phyloP scores from a whole-genome alignment of 139 green algal genomes.

The Pleodorina starrii region DNA sequence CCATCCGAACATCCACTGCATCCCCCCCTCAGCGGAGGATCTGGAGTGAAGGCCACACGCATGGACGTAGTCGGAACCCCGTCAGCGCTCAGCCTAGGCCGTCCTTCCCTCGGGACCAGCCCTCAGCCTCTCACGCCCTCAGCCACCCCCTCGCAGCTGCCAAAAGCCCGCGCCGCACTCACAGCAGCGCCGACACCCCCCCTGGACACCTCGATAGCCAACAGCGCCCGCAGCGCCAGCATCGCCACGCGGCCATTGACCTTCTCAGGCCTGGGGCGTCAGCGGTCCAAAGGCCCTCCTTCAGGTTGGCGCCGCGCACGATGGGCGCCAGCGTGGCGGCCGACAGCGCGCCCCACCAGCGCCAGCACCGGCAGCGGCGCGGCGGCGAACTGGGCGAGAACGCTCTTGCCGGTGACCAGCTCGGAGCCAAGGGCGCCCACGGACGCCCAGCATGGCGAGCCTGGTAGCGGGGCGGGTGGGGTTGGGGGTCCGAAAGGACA shows the following conservation, averaged over 20 bases:
- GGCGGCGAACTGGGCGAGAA: neutral
- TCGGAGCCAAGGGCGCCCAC: neutral
- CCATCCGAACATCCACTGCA: too few relatives aligned
- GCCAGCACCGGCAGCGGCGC: too few relatives aligned
- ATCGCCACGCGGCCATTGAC: conserved; percentile 36
- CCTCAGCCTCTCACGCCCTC: too few relatives aligned
- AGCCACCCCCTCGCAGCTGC: too few relatives aligned
- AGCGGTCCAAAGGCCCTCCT: conserved; percentile 26
- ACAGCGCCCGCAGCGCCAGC: neutral
- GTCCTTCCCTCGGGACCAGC: too few relatives aligned
- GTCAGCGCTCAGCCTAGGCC: too few relatives aligned
- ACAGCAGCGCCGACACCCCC: neutral
- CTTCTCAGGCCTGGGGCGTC: neutral
- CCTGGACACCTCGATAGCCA: neutral
- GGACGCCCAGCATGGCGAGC: conserved; percentile 12
- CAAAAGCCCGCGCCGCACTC: neutral
- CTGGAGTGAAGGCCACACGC: too few relatives aligned
- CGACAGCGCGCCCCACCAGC: neutral
- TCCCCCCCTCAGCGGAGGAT: too few relatives aligned
- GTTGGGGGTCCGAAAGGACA: too few relatives aligned
- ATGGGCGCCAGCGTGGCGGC: conserved; percentile 3
- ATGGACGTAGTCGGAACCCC: too few relatives aligned
- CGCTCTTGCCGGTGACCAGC: neutral
- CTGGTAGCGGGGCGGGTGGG: neutral
- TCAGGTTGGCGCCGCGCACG: neutral